Conservation (phyloP, 768 basidiomycete species). For the Strobilomyces confusus region DNA sequence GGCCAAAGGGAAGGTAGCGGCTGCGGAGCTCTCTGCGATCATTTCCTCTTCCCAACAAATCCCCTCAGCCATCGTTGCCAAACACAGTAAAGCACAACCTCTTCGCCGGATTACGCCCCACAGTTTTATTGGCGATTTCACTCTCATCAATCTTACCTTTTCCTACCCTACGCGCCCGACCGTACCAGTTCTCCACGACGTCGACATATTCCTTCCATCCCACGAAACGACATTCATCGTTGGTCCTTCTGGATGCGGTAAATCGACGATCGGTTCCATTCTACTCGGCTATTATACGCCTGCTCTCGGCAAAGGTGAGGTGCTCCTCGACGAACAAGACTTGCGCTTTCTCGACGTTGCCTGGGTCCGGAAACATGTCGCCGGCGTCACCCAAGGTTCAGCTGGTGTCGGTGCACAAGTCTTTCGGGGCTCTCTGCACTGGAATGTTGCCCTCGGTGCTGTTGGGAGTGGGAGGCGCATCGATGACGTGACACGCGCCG, state of each 20-base stretch:
- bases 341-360: conserved; percentile 66
- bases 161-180: conserved; percentile 71
- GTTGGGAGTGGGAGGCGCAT: conserved; percentile 44
- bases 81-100: conserved; percentile 15
- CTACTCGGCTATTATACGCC: conserved; percentile 72
- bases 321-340: conserved; percentile 80
- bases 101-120: conserved; percentile 65
- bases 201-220: conserved; percentile 67
- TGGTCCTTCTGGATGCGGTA: conserved; percentile 74
- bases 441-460: conserved; percentile 81
- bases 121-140: conserved; percentile 68
- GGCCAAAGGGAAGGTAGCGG: conserved; percentile 53
- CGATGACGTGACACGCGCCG: conserved; percentile 52
- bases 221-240: conserved; percentile 77
- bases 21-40: conserved; percentile 25
- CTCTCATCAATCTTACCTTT: conserved; percentile 57
- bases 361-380: conserved; percentile 69
- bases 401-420: conserved; percentile 44
- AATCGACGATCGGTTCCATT: conserved; percentile 65
- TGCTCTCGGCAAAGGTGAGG: conserved; percentile 45
- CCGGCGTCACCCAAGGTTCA: conserved; percentile 73
- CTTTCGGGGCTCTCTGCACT: conserved; percentile 75
- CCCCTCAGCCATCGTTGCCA: conserved; percentile 21
- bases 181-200: conserved; percentile 51
- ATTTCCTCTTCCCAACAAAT: conserved; percentile 34